Percentiles rank a stretch among this genome's conserved stretches.
Conservation (phyloP, 805 yeast genomes). For the Lipomyces yamadae region DNA sequence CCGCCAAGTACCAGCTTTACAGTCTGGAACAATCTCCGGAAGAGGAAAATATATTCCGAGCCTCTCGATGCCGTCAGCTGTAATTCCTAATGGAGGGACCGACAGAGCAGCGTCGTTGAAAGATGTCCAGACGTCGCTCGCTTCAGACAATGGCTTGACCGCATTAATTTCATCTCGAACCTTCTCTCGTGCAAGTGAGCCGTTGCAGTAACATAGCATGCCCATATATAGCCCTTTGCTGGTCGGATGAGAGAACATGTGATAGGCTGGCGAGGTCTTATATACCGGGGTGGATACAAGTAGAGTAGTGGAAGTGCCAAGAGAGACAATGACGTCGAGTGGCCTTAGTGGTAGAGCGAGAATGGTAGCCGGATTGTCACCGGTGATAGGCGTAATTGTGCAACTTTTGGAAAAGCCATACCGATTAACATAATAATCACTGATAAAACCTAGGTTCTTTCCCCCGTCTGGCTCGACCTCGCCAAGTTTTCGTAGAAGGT, state of each 20-base stretch:
- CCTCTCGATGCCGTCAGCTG: slow-evolving; percentile 40
- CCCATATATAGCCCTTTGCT: slow-evolving; percentile 81
- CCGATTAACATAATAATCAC: slow-evolving; percentile 63
- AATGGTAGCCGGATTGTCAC: slow-evolving; percentile 89
- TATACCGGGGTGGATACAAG: slow-evolving; percentile 78
- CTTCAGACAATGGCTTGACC: slow-evolving; percentile 44
- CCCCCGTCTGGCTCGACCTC: slow-evolving; percentile 52
- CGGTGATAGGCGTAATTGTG: slow-evolving; percentile 75
- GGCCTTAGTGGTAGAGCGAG: slow-evolving; percentile 76
- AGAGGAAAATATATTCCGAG: slow-evolving; percentile 84
- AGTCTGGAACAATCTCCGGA: slow-evolving; percentile 91
- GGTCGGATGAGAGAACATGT: slow-evolving; percentile 85
- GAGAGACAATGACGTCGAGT: slow-evolving; percentile 76
- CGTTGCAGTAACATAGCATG: slow-evolving; percentile 93
- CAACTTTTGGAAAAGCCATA: slow-evolving; percentile 66
- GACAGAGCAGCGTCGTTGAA: slow-evolving; percentile 39
- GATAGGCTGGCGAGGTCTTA: slow-evolving; percentile 79
- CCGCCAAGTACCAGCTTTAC: slow-evolving; percentile 64
- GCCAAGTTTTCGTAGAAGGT: slow-evolving; percentile 47
- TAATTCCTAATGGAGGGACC: slow-evolving; percentile 28
- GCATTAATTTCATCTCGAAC: slow-evolving; percentile 67
- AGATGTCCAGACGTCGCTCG: slow-evolving; percentile 41
- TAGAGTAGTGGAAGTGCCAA: slow-evolving; percentile 93
- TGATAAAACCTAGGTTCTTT: slow-evolving; percentile 56
- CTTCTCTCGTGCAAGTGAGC: slow-evolving; percentile 82